Evolutionary conservation across 2,329 filamentous ascomycete species (phyloP).

Genomic region (Epichloe brachyelytri): DNA sequence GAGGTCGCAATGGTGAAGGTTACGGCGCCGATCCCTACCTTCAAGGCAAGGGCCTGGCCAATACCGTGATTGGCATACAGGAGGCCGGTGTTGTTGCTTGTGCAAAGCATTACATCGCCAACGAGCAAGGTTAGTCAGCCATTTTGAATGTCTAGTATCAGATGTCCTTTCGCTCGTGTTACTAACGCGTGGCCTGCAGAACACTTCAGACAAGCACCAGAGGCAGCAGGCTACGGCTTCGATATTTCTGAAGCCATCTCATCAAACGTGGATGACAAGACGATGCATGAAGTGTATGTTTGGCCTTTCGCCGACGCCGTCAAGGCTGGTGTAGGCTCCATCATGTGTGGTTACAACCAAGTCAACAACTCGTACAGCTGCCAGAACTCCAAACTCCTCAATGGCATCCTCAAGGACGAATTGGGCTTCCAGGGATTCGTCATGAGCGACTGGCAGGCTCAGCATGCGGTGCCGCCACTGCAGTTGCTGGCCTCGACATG

Average conservation of each 20-base stretch:
- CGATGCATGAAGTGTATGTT: conserved; percentile 62
- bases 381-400: conserved; percentile 65
- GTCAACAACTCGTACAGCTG: conserved; percentile 71
- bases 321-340: conserved; percentile 48
- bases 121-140: conserved; percentile 45
- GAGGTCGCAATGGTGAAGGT: conserved; percentile 51
- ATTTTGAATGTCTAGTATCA: not conserved
- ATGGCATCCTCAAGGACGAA: conserved; percentile 65
- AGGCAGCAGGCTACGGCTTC: conserved; percentile 39
- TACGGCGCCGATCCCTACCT: conserved; percentile 62
- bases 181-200: conserved; percentile 26
- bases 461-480: conserved; percentile 53
- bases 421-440: conserved; percentile 72
- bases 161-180: not conserved
- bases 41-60: conserved; percentile 57
- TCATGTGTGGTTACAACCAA: conserved; percentile 63
- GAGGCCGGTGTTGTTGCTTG: conserved; percentile 71
- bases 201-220: conserved; percentile 53
- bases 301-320: conserved; percentile 71
- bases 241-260: conserved; percentile 48
- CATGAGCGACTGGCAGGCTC: conserved; percentile 69
- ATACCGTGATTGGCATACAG: conserved; percentile 70
- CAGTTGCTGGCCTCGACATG: conserved; percentile 70
- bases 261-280: conserved; percentile 57
- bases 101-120: conserved; percentile 62